Base-by-base conservation (phyloP, 2,329 filamentous ascomycete species). In the Fusarium devonianum region DNA sequence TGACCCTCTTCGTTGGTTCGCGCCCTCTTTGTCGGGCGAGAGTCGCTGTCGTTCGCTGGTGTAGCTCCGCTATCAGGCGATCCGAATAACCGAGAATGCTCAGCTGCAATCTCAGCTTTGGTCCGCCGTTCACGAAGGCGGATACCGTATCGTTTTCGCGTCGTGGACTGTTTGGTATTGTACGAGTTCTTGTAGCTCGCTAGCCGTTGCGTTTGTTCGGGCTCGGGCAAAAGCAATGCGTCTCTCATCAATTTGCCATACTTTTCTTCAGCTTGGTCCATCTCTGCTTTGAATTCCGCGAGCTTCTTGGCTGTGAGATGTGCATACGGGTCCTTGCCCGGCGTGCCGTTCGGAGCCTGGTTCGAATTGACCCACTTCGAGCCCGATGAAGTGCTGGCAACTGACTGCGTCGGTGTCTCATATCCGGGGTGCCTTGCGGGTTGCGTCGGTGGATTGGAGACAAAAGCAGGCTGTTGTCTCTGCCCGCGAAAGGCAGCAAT, bases 121-220 rank as follows among this genome's bases (percentile, higher is more conserved):
- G 75, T 75, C 1, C 80, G 76, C 10, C 79, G 71, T 54, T 77
- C 73, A 0, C 79, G 75, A 11, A 84, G 71, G 2, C 75, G 74
- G 22, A 85, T 79, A n/a, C 81, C 81, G 51, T 78, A 84, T 51
- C 77, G 82, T 63, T 82, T 84, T 10, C 82, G 75, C 3, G 82
- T 78, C n/a, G 74, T 73, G 42, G 78, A 82, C 63, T 82, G 80
- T 47, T 80, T 82, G 3, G 79, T 82, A 32, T 78, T 78, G 57
- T 79, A 81, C 3, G 75, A 75, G 54, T 83, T 84, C 29, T 76
- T 76, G 2, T 83, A 58, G 8, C 70, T 75, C 0, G 73, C 71
- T 0, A 82, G 40, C 35, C 55, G 49, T 56, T 70, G 38, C 62
- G 69, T 53, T 62, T 64, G 30, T 48, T 67, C 58, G 2, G 69